Conservation (phyloP, 1,284 basidiomycete species). For the Butyriboletus appendiculatus region DNA sequence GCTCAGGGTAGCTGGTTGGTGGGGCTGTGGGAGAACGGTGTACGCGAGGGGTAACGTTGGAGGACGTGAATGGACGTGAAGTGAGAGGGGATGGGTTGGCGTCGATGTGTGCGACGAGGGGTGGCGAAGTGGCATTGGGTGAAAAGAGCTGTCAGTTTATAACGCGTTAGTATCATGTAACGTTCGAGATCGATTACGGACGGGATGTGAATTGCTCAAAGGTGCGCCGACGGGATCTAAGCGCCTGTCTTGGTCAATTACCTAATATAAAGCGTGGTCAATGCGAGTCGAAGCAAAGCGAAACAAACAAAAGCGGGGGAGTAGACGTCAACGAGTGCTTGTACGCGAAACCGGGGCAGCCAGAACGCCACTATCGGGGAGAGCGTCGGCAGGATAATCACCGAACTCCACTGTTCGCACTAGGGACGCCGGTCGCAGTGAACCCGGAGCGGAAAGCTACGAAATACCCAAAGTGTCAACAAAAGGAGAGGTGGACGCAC, state of each 20-base stretch:
- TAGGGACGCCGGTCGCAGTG: slow-evolving; percentile 11
- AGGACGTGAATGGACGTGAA: slow-evolving; percentile 14
- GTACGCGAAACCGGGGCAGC: neutral
- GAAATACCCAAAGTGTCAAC: neutral
- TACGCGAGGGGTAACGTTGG: neutral
- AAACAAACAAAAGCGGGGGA: slow-evolving; percentile 15
- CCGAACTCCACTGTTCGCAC: slow-evolving; percentile 19
- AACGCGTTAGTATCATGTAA: slow-evolving; percentile 22
- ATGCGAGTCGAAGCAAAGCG: slow-evolving; percentile 6
- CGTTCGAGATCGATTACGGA: slow-evolving; percentile 17
- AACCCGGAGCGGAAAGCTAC: slow-evolving; percentile 22
- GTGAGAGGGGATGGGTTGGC: neutral
- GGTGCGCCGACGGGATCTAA: slow-evolving; percentile 17
- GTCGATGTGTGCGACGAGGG: too few relatives aligned
- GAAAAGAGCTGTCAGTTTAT: slow-evolving; percentile 20
- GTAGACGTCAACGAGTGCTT: too few relatives aligned
- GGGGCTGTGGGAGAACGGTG: slow-evolving; percentile 7
- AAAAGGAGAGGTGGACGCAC: slow-evolving; percentile 20
- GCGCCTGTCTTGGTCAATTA: slow-evolving; percentile 28
- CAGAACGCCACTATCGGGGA: slow-evolving; percentile 6
- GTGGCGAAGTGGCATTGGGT: slow-evolving; percentile 2
- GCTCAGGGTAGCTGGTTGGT: slow-evolving; percentile 25
- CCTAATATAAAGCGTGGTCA: slow-evolving; percentile 23
- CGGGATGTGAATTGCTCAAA: slow-evolving; percentile 11
- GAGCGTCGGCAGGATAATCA: slow-evolving; percentile 23